Evolutionary conservation across 1,139 yeast species (phyloP).

Genomic region (Cylindricascospora bacillispora): DNA sequence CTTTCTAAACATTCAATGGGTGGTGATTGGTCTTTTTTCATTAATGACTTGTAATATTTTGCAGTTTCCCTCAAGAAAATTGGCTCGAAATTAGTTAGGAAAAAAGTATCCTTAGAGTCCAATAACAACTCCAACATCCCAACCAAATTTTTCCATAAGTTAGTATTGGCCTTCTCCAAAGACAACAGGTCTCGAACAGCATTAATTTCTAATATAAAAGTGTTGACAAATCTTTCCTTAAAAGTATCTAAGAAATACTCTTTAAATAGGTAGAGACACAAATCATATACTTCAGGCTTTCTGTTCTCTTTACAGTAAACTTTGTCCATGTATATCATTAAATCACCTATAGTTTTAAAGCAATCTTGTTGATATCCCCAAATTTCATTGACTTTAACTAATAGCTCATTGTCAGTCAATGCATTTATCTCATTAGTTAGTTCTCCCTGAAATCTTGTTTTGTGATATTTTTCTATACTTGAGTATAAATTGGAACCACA

Average conservation of each 20-base stretch:
- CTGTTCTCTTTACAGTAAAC: conserved; percentile 71
- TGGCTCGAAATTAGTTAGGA: conserved; percentile 56
- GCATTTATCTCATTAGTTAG: conserved; percentile 12
- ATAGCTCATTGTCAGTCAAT: conserved; percentile 23
- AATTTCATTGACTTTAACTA: conserved; percentile 36
- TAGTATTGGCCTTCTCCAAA: conserved; percentile 2
- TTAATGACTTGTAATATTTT: conserved; percentile 38
- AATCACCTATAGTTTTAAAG: conserved; percentile 75
- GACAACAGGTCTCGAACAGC: conserved; percentile 8
- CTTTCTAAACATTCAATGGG: conserved; percentile 37
- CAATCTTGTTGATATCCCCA: conserved; percentile 73
- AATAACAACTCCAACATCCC: conserved; percentile 57
- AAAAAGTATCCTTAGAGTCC: conserved; percentile 36
- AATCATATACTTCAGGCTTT: conserved; percentile 56
- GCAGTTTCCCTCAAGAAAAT: conserved; percentile 43
- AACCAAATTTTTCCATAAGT: conserved; percentile 28
- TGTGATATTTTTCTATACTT: conserved; percentile 41
- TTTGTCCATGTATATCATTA: conserved; percentile 73
- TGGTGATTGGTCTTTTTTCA: conserved; percentile 35
- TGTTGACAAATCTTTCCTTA: conserved; percentile 6
- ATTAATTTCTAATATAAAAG: conserved; percentile 13
- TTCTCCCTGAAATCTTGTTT: conserved; percentile 34
- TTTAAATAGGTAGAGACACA: conserved; percentile 53
- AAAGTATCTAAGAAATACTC: conserved; percentile 30
- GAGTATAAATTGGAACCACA: conserved; percentile 60